Evolutionary conservation across 768 basidiomycete species (phyloP), one percentile per base, ranked within the genome.

Genomic region (Naganishia vishniacii): DNA sequence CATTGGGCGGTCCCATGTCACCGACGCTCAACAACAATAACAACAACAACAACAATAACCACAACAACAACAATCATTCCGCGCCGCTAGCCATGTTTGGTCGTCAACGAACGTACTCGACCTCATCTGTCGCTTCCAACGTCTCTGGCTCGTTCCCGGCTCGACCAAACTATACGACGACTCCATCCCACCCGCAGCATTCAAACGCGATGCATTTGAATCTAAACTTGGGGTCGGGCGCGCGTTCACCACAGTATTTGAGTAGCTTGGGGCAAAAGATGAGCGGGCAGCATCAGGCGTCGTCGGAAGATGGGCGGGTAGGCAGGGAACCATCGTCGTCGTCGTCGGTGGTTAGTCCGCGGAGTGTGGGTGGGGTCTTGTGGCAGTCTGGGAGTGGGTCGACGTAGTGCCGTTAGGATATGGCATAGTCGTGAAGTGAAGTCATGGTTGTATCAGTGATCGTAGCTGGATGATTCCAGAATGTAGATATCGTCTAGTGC

Each of bases 71-170:
- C 9, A 51, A 34, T 25, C 18, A n/a, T n/a, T n/a, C n/a, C n/a
- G n/a, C n/a, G n/a, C n/a, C n/a, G n/a, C n/a, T n/a, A n/a, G n/a
- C 20, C 29, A 26, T 49, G 16, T 63, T 63, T 45, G 37, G 48
- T 8, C 37, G 62, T 13, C 29, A 40, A 25, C 40, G 62, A 23
- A 63, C 62, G 20, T 53, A 53, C 28, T 63, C 62, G 29, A 53
- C 23, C 26, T 49, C 62, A n/a, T 63, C 62, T 16, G 11, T 53
- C 23, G 34, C 62, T 15, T 63, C 62, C 34, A 63, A 49, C n/a
- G 48, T 44, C 15, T 32, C 40, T 31, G 49, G 48, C 28, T 37
- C 53, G 18, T 56, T 56, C 53, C 31, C 42, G 9, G 5, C 53
- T 23, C 53, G 53, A 26, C 53, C 53, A 12, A 40, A 37, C 23